Evolutionary conservation across 129 eudicot genomes (phyloP).

Genomic region (Saposhnikovia divaricata): DNA sequence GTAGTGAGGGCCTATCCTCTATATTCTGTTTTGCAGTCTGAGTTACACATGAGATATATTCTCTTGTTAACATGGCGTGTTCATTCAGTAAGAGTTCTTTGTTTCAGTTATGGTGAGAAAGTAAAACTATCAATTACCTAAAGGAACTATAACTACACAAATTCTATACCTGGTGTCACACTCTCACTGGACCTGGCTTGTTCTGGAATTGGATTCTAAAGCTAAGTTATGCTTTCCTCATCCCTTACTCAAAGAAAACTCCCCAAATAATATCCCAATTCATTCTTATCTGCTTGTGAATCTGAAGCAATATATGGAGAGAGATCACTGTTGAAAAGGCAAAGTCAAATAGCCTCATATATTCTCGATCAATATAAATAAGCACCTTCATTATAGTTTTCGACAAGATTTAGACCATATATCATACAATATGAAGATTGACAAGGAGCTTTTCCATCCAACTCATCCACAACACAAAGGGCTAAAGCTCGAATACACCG

Average conservation of each 20-base stretch:
- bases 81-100: neutral
- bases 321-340: neutral
- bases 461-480: slow-evolving; percentile 50
- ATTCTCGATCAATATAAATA: neutral
- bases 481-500: slow-evolving; percentile 47
- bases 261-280: neutral
- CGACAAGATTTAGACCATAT: neutral
- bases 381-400: neutral
- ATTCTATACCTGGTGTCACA: neutral
- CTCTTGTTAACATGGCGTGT: neutral
- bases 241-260: slow-evolving; percentile 5
- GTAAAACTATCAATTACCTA: neutral
- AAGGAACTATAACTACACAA: neutral
- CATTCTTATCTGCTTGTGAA: slow-evolving; percentile 6
- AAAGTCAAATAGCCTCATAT: neutral
- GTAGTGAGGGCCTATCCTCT: neutral
- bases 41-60: neutral
- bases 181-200: neutral
- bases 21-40: neutral
- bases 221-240: slow-evolving; percentile 2
- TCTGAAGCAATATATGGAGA: neutral
- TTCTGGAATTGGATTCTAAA: slow-evolving; percentile 14
- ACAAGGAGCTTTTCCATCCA: slow-evolving; percentile 10
- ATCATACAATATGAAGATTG: slow-evolving; percentile 12
- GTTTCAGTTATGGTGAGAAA: neutral